These are phyloP conservation scores for Diphasiastrum complanatum DNA, from an alignment of 83 land plant species.

Conservation along the genomic window DNA sequence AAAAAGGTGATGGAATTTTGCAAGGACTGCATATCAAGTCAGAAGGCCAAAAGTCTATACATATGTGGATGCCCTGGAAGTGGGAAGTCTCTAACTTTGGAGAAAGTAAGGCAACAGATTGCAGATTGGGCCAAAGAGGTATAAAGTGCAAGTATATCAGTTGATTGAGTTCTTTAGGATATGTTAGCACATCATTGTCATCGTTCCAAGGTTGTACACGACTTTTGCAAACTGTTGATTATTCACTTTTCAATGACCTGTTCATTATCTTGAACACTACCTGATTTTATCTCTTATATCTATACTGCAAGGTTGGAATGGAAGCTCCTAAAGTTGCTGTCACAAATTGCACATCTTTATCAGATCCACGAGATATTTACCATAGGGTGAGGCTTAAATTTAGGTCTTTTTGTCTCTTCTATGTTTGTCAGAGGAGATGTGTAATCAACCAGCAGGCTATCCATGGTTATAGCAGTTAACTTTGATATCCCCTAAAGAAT, in stretches of 20 bases:
- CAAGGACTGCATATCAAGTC: constrained; percentile 51
- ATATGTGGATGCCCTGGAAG: constrained; percentile 96
- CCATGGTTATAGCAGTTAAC: too few species aligned
- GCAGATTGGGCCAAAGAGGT: constrained; percentile 70
- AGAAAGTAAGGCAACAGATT: constrained; percentile 45
- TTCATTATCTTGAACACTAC: too few species aligned
- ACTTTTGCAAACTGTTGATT: too few species aligned
- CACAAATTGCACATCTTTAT: constrained; percentile 70
- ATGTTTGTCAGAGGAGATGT: not conserved
- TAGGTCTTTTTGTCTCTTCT: not conserved
- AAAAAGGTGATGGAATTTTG: constrained; percentile 64
- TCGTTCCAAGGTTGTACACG: too few species aligned
- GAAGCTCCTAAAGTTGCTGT: constrained; percentile 41
- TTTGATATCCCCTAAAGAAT: too few species aligned
- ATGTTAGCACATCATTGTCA: too few species aligned
- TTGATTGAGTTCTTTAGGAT: too few species aligned
- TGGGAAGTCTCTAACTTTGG: constrained; percentile 81
- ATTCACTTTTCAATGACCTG: too few species aligned
- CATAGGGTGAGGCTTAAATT: constrained; percentile 46
- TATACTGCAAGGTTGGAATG: constrained; percentile 63
- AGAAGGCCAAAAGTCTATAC: constrained; percentile 75
- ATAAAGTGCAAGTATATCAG: not conserved
- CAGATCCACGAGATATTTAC: constrained; percentile 63
- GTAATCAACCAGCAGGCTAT: too few species aligned
- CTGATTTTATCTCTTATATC: too few species aligned